Percentiles rank a stretch among this genome's conserved stretches.
Conservation (phyloP, 208 protist species). For the Crithidia fasciculata region DNA sequence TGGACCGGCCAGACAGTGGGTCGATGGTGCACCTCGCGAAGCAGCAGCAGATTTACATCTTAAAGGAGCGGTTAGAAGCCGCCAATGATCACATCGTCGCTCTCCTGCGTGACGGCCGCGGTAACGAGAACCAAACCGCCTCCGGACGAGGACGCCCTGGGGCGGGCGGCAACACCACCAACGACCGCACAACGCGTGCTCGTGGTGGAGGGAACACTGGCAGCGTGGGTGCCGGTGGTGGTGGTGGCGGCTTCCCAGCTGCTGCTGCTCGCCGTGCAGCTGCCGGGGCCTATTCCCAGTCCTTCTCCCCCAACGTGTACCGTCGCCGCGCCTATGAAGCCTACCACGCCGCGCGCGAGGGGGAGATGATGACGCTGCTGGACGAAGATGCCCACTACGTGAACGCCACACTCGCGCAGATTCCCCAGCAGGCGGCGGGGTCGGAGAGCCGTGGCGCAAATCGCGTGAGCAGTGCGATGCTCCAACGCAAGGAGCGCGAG, state of each 20-base stretch:
- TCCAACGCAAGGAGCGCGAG: constrained; percentile 43
- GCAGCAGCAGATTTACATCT: constrained; percentile 86
- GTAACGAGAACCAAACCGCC: background rate
- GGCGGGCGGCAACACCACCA: no score
- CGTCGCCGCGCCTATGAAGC: constrained; percentile 6
- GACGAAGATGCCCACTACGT: constrained; percentile 41
- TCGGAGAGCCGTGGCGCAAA: background rate
- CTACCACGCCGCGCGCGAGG: constrained; percentile 26
- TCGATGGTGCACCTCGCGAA: constrained; percentile 64
- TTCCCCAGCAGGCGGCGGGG: background rate
- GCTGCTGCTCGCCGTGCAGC: background rate
- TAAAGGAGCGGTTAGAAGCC: constrained; percentile 78
- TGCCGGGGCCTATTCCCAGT: background rate
- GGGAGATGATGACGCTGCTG: constrained; percentile 31
- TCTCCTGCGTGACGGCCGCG: constrained; percentile 24
- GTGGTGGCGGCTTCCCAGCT: background rate
- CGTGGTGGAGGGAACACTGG: background rate
- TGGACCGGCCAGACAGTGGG: constrained; percentile 41
- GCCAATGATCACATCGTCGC: constrained; percentile 59
- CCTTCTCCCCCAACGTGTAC: background rate
- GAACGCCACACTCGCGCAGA: constrained; percentile 3
- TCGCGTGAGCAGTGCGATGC: background rate
- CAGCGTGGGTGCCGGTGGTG: background rate
- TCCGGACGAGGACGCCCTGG: background rate
- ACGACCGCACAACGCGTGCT: background rate